Evolutionary conservation across 2,329 filamentous ascomycete genomes (phyloP), one percentile per base, ranked within the genome.

Genomic region (Onygena corvina): DNA sequence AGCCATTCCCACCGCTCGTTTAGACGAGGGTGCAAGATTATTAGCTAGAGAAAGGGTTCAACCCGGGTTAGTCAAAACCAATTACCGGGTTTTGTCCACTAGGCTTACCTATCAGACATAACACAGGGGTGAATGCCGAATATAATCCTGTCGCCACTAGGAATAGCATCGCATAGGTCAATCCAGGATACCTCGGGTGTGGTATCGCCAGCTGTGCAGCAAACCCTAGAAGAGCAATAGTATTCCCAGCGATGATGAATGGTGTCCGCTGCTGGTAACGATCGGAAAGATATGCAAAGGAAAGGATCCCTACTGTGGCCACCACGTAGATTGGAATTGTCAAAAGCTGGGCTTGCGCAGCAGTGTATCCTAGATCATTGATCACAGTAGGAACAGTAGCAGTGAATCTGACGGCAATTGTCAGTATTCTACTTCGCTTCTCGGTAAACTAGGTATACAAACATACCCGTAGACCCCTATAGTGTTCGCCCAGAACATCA

Each of bases 151-250:
- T 35, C 16, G 51, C 53, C 27, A 52, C 48, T 5, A 53, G 48
- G 49, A 54, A 54, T 3, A 53, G 44, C 48, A 54, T 53, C 11
- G 42, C 51, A 18, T 54, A 54, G 4, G 50, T 54, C 8, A 54
- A 46, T 1, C 52, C 52, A 9, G 52, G 50, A 14, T 31, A 50
- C 11, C 49, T 36, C 3, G 52, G 52, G 29, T 54, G 52, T 23
- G 52, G 52, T 20, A 54, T 54, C 21, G 74, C 64, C 1, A 83
- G 69, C 0, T 83, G 67, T 25, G 83, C 74, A 42, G 76, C 73
- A 54, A 73, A 69, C 35, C 80, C 69, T 1, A 80, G 75, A 36
- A 87, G 72, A 49, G 88, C 61, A 27, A 87, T 70, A 0, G 73
- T 79, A 50, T 87, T 87, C 0, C 84, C 84, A 1, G 84, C 61